Conservation (phyloP, 192 early-diverging fungal species). For the Entophlyctis helioformis region DNA sequence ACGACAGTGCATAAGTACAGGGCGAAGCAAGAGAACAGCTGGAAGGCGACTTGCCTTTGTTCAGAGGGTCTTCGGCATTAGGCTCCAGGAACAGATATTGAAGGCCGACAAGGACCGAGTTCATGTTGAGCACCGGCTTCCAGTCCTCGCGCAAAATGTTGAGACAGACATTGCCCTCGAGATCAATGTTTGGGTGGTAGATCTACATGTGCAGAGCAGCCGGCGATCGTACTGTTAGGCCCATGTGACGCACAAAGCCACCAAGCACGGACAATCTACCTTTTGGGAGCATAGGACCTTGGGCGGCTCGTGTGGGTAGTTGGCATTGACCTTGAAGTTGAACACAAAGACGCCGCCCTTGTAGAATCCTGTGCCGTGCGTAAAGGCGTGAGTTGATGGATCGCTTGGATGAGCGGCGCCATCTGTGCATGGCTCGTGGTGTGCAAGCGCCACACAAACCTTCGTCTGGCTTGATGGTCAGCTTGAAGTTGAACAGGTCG, state of each 20-base stretch:
- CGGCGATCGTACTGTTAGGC: too few relatives aligned
- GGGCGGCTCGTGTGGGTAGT: conserved; percentile 93
- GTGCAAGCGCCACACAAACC: conserved; percentile 25
- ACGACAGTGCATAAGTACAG: too few relatives aligned
- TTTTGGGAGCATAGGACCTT: conserved; percentile 76
- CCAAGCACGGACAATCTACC: conserved; percentile 27
- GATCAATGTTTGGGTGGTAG: conserved; percentile 97
- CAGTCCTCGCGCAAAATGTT: conserved; percentile 97
- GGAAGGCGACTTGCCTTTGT: conserved; percentile 54
- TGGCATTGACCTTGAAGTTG: conserved; percentile 65
- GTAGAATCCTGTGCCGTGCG: conserved; percentile 56
- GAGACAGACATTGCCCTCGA: conserved; percentile 91
- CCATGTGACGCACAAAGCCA: background rate
- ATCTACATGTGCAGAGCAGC: conserved; percentile 52
- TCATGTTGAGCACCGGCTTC: conserved; percentile 95
- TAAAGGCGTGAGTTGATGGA: background rate
- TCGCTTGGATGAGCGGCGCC: background rate
- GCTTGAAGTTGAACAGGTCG: conserved; percentile 70
- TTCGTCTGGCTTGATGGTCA: conserved; percentile 79
- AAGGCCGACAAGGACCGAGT: conserved; percentile 79
- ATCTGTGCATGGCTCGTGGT: background rate
- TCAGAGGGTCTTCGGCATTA: conserved; percentile 94
- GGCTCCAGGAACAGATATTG: conserved; percentile 89
- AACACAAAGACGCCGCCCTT: conserved; percentile 73
- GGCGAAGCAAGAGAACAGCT: background rate